These are phyloP conservation scores for Trichoderma aggressivum DNA, from an alignment of 2,329 filamentous ascomycete species.

Conservation along the genomic window DNA sequence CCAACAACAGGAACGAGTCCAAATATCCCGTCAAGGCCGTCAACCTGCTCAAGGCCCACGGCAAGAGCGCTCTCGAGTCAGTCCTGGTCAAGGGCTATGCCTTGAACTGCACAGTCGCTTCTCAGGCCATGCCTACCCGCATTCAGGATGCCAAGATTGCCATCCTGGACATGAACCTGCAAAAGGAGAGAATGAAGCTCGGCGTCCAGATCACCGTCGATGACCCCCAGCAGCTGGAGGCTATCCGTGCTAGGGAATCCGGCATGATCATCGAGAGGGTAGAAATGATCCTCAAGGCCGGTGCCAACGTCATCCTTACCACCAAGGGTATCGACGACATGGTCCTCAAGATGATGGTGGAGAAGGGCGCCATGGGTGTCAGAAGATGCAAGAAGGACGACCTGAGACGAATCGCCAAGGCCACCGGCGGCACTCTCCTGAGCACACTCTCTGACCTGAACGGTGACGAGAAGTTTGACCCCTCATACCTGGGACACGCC, in stretches of 20 bases:
- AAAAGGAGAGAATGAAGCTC: conserved; percentile 99
- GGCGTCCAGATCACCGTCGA: conserved; percentile 98
- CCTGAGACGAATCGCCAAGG: conserved; percentile 89
- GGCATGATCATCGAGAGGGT: conserved; percentile 91
- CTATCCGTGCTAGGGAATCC: conserved; percentile 89
- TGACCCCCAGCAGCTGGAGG: conserved; percentile 93
- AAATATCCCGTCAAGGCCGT: conserved; percentile 99
- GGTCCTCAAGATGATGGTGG: conserved; percentile 89
- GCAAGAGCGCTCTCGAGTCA: conserved; percentile 86
- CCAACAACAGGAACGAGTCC: conserved; percentile 82
- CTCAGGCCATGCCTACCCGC: conserved; percentile 93
- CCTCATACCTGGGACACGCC: conserved; percentile 82
- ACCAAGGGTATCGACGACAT: conserved; percentile 99
- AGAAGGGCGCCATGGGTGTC: conserved; percentile 93
- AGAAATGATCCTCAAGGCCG: conserved; percentile 96
- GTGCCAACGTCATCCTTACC: conserved; percentile 92
- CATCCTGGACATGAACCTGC: conserved; percentile 93
- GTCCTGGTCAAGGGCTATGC: conserved; percentile 93
- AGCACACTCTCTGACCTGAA: conserved; percentile 94
- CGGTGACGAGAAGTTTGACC: conserved; percentile 93
- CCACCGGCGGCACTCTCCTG: conserved; percentile 88
- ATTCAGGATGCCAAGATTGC: conserved; percentile 95
- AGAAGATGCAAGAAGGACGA: conserved; percentile 99
- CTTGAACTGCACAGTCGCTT: conserved; percentile 96
- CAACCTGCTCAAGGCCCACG: conserved; percentile 97